Conservation (phyloP, 306 rosid genomes). For the Cyclanthera cordifolia region DNA sequence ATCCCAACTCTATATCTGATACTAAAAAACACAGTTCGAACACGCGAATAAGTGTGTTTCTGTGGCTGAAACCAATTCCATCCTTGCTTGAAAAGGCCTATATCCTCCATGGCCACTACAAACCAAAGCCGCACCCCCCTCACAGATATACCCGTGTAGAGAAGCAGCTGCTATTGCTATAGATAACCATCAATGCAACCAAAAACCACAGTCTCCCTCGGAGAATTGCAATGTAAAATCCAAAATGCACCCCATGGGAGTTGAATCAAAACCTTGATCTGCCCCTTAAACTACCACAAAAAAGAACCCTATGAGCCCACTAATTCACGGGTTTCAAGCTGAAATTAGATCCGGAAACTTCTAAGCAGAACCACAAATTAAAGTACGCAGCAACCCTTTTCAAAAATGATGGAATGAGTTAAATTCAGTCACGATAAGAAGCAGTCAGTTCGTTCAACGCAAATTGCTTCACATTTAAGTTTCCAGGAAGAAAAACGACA, state of each 20-base stretch:
- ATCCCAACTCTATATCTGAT: conserved; percentile 37
- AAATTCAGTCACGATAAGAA: conserved; percentile 49
- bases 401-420: neutral
- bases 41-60: conserved; percentile 44
- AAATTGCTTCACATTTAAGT: conserved; percentile 76
- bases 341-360: conserved; percentile 18
- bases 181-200: conserved; percentile 25
- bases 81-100: conserved; percentile 67
- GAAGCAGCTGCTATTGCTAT: conserved; percentile 21
- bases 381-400: neutral
- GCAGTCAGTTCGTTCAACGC: conserved; percentile 27
- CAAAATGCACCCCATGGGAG: conserved; percentile 38
- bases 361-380: conserved; percentile 20
- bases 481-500: conserved; percentile 31
- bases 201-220: conserved; percentile 18
- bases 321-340: conserved; percentile 22
- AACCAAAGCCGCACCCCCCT: neutral
- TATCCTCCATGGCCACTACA: conserved; percentile 59
- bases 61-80: conserved; percentile 77
- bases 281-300: conserved; percentile 17
- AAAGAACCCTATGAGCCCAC: conserved; percentile 4
- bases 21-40: conserved; percentile 24
- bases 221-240: conserved; percentile 23
- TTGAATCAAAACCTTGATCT: conserved; percentile 25
- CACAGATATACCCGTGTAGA: neutral